phyloP scores from a whole-genome alignment of 2,329 filamentous ascomycete species.

The Lasiodiplodia gonubiensis region DNA sequence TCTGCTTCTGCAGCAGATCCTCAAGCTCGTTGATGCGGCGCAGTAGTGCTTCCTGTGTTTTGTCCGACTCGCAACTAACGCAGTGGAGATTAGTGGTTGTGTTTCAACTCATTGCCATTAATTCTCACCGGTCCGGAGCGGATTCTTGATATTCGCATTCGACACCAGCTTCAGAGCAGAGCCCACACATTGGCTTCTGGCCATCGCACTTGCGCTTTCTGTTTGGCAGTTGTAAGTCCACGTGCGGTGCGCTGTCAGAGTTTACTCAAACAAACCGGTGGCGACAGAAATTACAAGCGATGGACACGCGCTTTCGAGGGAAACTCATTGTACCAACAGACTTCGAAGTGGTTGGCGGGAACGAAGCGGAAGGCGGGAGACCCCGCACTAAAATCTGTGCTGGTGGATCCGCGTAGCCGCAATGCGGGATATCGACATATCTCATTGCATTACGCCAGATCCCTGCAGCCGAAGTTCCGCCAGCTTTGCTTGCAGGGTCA shows the following conservation, averaged over 20 bases:
- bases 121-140: not conserved
- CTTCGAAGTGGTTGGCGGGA: not conserved
- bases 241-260: not conserved
- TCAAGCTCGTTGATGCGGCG: not conserved
- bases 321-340: not conserved
- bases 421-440: not conserved
- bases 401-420: no score
- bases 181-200: no score
- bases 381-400: not conserved
- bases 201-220: not conserved
- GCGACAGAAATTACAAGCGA: not conserved
- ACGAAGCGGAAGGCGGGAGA: not conserved
- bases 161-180: not conserved
- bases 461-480: not conserved
- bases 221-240: not conserved
- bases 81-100: not conserved
- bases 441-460: not conserved
- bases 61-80: not conserved
- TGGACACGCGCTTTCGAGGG: not conserved
- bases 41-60: not conserved
- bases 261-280: no score
- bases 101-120: not conserved
- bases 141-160: not conserved
- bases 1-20: not conserved
- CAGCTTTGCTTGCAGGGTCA: not conserved